phyloP scores from a whole-genome alignment of 208 protist genomes.

The Naegleria lovaniensis region DNA sequence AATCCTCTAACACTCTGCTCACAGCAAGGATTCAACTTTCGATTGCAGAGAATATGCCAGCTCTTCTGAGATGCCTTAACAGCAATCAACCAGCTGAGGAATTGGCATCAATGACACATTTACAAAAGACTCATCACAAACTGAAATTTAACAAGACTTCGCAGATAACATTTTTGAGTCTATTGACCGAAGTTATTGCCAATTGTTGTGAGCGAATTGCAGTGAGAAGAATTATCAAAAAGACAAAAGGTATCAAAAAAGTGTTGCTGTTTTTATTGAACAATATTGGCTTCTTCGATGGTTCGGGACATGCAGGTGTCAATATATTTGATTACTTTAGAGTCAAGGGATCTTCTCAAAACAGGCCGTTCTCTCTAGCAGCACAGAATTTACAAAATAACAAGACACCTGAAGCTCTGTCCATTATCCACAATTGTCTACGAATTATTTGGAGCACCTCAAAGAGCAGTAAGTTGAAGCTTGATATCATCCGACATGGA shows the following conservation, averaged over 20 bases:
- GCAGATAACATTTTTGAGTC: neutral
- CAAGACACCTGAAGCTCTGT: neutral
- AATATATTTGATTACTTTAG: neutral
- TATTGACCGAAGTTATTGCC: neutral
- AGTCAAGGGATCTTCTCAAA: neutral
- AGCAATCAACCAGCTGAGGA: neutral
- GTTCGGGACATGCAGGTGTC: neutral
- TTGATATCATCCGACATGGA: no score
- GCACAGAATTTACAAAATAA: neutral
- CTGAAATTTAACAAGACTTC: neutral
- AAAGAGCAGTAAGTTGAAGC: neutral
- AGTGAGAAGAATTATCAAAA: neutral
- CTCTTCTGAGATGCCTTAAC: neutral
- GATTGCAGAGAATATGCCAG: neutral
- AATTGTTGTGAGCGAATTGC: conserved; percentile 8
- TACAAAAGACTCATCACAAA: neutral
- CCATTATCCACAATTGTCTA: neutral
- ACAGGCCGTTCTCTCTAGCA: neutral
- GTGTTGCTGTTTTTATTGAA: neutral
- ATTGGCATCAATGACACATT: neutral
- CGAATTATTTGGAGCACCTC: neutral
- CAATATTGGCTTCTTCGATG: neutral
- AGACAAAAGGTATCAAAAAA: neutral
- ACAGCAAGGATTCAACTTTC: neutral
- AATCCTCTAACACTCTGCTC: neutral